Evolutionary conservation across 1,139 yeast genomes (phyloP).

Genomic region (Trichomonascaceae sp.): DNA sequence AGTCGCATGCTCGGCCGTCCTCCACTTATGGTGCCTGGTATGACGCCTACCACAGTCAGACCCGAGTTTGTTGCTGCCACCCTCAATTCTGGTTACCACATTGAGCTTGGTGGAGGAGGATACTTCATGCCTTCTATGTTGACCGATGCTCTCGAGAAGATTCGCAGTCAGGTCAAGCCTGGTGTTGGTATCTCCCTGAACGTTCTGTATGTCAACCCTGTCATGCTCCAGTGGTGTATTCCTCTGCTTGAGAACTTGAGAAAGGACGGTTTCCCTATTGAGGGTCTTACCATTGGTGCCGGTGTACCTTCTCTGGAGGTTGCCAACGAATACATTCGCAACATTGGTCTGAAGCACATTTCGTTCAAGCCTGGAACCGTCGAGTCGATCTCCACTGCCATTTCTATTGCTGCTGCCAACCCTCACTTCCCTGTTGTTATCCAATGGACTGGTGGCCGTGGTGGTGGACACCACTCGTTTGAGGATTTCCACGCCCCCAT

Average conservation of each 20-base stretch:
- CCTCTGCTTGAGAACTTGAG: constrained; percentile 85
- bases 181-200: constrained; percentile 88
- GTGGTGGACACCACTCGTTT: constrained; percentile 99
- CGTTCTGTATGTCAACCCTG: constrained; percentile 90
- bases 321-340: constrained; percentile 89
- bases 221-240: constrained; percentile 98
- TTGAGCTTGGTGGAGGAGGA: constrained; percentile 98
- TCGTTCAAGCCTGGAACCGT: constrained; percentile 97
- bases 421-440: constrained; percentile 92
- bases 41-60: constrained; percentile 96
- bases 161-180: constrained; percentile 43
- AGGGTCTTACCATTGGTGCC: constrained; percentile 94
- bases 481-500: constrained; percentile 99
- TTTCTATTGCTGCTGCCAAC: constrained; percentile 87
- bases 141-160: constrained; percentile 62
- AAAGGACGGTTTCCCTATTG: constrained; percentile 87
- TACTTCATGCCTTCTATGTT: constrained; percentile 64
- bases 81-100: constrained; percentile 90
- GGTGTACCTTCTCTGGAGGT: constrained; percentile 98
- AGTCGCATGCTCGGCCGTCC: constrained; percentile 88
- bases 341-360: constrained; percentile 82
- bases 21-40: constrained; percentile 96
- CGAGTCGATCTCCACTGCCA: constrained; percentile 78
- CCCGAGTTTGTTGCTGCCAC: constrained; percentile 91
- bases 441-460: constrained; percentile 99